Conservation (phyloP, 352 stramenopile species). For the Globisporangium cederbergense region DNA sequence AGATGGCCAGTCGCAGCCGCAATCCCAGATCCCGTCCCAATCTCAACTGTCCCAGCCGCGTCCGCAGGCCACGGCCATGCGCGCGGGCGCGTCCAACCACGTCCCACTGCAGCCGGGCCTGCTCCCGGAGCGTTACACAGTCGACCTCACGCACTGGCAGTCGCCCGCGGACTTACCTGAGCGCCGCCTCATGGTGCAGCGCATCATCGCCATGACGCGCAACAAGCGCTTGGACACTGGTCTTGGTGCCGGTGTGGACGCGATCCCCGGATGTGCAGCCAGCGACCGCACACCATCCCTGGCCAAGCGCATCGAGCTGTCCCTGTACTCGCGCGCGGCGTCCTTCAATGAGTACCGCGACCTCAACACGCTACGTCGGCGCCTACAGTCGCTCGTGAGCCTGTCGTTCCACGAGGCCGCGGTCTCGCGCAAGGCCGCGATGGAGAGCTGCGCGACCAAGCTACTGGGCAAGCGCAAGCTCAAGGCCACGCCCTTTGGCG, state of each 20-base stretch:
- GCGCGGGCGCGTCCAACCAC: conserved; percentile 45
- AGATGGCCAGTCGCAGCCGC: conserved; percentile 17
- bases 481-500: conserved; percentile 44
- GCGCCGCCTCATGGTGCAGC: conserved; percentile 79
- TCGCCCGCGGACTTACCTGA: conserved; percentile 77
- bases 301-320: conserved; percentile 84
- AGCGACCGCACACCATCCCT: conserved; percentile 69
- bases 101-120: conserved; percentile 44
- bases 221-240: conserved; percentile 46
- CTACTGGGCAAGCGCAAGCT: conserved; percentile 53
- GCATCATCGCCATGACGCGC: conserved; percentile 85
- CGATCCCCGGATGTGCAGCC: conserved; percentile 28
- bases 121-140: conserved; percentile 73
- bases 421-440: conserved; percentile 41
- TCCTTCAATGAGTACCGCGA: conserved; percentile 86
- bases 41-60: conserved; percentile 15
- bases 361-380: conserved; percentile 74
- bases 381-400: conserved; percentile 81
- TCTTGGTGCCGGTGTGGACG: conserved; percentile 4
- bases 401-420: conserved; percentile 86
- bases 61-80: conserved; percentile 33
- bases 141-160: conserved; percentile 80
- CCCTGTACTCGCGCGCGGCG: conserved; percentile 74
- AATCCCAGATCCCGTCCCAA: conserved; percentile 3
- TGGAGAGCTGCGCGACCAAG: conserved; percentile 24